Evolutionary conservation across 2,329 filamentous ascomycete species (phyloP).

Genomic region (Huntiella decipiens): DNA sequence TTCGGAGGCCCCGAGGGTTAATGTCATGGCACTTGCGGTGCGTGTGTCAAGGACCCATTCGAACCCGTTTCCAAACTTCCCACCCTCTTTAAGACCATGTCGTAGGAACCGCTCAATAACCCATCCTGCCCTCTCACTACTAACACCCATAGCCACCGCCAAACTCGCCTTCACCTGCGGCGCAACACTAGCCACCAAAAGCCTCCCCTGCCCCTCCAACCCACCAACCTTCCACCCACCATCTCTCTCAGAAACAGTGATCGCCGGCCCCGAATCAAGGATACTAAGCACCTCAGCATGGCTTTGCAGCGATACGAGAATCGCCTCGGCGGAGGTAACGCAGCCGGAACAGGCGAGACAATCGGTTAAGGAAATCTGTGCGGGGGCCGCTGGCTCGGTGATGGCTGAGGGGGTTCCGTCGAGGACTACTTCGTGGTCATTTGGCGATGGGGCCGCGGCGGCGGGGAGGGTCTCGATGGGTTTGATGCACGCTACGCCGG

Average conservation of each 20-base stretch:
- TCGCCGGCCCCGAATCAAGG: constrained; percentile 46
- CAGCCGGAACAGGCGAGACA: constrained; percentile 95
- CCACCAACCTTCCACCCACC: constrained; percentile 25
- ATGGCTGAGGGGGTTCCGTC: constrained; percentile 53
- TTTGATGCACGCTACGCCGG: constrained; percentile 94
- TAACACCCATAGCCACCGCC: constrained; percentile 60
- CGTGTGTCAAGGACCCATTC: constrained; percentile 86
- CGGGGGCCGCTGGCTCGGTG: constrained; percentile 40
- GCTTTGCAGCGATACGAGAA: constrained; percentile 87
- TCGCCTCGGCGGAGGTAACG: constrained; percentile 90
- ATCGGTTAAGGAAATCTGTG: constrained; percentile 89
- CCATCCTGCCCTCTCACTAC: constrained; percentile 52
- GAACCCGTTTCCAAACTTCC: constrained; percentile 57
- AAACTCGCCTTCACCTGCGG: constrained; percentile 80
- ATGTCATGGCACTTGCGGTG: constrained; percentile 56
- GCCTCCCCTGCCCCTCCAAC: constrained; percentile 42
- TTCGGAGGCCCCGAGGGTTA: constrained; percentile 64
- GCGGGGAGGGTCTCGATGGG: constrained; percentile 79
- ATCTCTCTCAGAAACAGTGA: constrained; percentile 15
- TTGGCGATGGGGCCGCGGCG: constrained; percentile 26
- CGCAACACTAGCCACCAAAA: constrained; percentile 84
- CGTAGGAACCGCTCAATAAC: constrained; percentile 66
- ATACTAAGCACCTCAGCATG: constrained; percentile 77
- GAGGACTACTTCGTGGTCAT: constrained; percentile 67
- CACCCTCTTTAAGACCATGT: constrained; percentile 48